These are phyloP conservation scores for Pseudogymnoascus sp. DNA, from an alignment of 2,329 filamentous ascomycete genomes.

Conservation along the genomic window DNA sequence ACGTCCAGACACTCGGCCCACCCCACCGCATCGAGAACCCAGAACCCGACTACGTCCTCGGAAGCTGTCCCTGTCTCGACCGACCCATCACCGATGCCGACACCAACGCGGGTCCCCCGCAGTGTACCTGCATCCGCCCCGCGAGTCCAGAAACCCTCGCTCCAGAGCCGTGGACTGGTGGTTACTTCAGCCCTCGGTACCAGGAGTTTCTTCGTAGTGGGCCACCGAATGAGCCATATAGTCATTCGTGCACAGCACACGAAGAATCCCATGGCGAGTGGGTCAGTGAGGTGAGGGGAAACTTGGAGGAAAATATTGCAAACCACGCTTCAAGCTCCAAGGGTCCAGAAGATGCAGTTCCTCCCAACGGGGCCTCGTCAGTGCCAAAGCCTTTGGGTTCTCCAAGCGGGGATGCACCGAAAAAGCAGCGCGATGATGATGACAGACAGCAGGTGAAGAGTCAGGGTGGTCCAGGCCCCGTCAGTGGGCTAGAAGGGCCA, in stretches of 20 bases:
- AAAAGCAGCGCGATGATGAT: not conserved
- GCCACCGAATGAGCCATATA: not conserved
- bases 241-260: not conserved
- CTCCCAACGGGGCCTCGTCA: no score
- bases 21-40: not conserved
- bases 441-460: not conserved
- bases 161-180: not conserved
- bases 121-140: not conserved
- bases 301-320: not conserved
- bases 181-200: not conserved
- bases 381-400: not conserved
- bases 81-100: not conserved
- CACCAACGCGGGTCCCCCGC: not conserved
- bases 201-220: not conserved
- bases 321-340: not conserved
- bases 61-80: not conserved
- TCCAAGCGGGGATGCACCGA: not conserved
- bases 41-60: not conserved
- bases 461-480: not conserved
- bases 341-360: not conserved
- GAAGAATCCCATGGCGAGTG: not conserved
- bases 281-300: not conserved
- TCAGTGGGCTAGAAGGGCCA: not conserved
- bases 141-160: not conserved
- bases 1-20: not conserved